A percentile compares a stretch with the other conserved stretches of the same genome.
phyloP scores from a whole-genome alignment of 2,329 filamentous ascomycete species.

The Verruconis gallopava region DNA sequence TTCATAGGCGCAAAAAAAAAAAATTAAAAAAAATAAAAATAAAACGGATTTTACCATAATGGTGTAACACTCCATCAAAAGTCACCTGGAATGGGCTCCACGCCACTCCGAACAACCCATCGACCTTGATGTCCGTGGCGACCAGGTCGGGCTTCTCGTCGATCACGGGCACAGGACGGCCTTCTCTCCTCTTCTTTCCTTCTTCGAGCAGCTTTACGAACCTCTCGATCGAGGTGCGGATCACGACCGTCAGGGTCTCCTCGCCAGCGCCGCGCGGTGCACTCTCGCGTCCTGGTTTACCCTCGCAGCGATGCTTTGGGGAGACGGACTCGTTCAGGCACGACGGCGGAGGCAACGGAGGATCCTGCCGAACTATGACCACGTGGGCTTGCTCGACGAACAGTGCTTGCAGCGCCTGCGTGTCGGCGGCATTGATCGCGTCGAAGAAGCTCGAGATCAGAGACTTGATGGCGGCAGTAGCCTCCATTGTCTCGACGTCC shows the following conservation, averaged over 20 bases:
- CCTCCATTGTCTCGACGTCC: background rate
- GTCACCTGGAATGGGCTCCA: background rate
- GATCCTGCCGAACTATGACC: background rate
- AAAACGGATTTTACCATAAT: background rate
- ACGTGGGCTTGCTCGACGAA: background rate
- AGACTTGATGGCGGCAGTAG: background rate
- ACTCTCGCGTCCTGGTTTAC: no score
- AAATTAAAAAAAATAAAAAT: no score
- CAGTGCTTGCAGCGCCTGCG: background rate
- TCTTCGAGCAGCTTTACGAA: background rate
- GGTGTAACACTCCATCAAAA: conserved; percentile 2
- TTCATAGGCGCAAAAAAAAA: no score
- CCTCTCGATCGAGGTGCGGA: background rate
- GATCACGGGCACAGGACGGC: background rate
- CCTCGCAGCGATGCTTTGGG: no score
- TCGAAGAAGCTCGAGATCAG: background rate
- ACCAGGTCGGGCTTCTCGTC: background rate
- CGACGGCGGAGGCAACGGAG: no score
- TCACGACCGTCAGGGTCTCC: background rate
- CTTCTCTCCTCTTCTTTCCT: background rate
- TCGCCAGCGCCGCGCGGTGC: no score
- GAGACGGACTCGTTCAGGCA: no score
- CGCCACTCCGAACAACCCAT: background rate
- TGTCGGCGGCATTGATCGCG: conserved; percentile 3
- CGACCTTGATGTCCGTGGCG: background rate